These are phyloP conservation scores for Quercus lobata DNA, from an alignment of 331 rosid species.

Conservation along the genomic window DNA sequence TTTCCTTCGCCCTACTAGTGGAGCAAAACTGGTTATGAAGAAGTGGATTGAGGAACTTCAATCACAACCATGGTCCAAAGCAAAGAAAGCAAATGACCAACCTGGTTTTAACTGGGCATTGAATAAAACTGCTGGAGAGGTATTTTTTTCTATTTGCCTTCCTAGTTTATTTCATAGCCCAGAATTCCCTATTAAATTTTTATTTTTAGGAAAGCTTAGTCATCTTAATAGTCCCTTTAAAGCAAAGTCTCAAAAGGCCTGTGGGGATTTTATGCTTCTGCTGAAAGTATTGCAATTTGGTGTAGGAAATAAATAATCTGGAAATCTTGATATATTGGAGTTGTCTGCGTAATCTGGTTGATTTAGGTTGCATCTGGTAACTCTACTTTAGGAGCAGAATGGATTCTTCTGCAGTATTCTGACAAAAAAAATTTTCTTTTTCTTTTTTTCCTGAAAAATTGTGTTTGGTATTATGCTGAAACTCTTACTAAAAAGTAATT, in stretches of 20 bases:
- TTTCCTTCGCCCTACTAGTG: slow-evolving; percentile 60
- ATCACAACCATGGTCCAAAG: slow-evolving; percentile 74
- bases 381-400: too few species aligned
- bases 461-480: too few species aligned
- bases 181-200: neutral
- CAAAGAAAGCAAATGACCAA: slow-evolving; percentile 84
- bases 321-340: neutral
- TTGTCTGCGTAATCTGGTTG: neutral
- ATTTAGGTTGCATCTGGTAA: neutral
- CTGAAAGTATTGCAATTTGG: neutral
- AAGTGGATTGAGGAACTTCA: slow-evolving; percentile 89
- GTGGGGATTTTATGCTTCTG: neutral
- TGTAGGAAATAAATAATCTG: neutral
- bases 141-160: slow-evolving; percentile 23
- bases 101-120: slow-evolving; percentile 99
- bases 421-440: too few species aligned
- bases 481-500: too few species aligned
- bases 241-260: neutral
- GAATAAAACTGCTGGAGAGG: slow-evolving; percentile 75
- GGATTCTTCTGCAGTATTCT: too few species aligned
- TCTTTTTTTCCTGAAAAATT: too few species aligned
- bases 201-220: neutral
- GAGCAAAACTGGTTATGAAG: slow-evolving; percentile 74
- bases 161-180: neutral
- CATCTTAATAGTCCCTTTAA: neutral